Evolutionary conservation across 345 rosid genomes (phyloP).

Genomic region (Eucalyptus sp.): DNA sequence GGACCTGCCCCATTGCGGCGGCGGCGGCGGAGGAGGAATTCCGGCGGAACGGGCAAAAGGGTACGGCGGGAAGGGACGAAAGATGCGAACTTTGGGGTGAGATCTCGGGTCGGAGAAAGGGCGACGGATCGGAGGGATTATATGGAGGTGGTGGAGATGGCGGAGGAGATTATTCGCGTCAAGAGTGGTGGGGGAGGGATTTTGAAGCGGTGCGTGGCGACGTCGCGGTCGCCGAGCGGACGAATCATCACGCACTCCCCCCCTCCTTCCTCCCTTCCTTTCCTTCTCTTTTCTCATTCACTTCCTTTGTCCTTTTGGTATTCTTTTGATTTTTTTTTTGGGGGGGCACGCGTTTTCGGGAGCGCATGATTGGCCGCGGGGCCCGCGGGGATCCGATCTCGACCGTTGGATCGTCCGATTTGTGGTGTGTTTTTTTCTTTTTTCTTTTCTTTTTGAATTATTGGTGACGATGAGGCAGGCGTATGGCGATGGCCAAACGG

Average conservation of each 20-base stretch:
- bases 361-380: neutral
- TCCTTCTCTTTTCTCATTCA: neutral
- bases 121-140: neutral
- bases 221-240: neutral
- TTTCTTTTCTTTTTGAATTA: rapidly evolving
- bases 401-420: neutral
- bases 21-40: neutral
- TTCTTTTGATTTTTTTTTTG: neutral
- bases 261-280: neutral
- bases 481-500: neutral
- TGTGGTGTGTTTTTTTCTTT: neutral
- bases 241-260: neutral
- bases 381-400: neutral
- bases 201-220: neutral
- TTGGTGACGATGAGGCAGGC: neutral
- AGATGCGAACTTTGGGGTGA: neutral
- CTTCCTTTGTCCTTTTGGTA: neutral
- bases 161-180: neutral
- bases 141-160: neutral
- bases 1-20: neutral
- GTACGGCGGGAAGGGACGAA: neutral
- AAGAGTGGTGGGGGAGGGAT: neutral
- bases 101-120: neutral
- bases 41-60: neutral
- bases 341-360: neutral